phyloP scores from a whole-genome alignment of 1,139 yeast genomes.

The Geotrichum carabidarum region DNA sequence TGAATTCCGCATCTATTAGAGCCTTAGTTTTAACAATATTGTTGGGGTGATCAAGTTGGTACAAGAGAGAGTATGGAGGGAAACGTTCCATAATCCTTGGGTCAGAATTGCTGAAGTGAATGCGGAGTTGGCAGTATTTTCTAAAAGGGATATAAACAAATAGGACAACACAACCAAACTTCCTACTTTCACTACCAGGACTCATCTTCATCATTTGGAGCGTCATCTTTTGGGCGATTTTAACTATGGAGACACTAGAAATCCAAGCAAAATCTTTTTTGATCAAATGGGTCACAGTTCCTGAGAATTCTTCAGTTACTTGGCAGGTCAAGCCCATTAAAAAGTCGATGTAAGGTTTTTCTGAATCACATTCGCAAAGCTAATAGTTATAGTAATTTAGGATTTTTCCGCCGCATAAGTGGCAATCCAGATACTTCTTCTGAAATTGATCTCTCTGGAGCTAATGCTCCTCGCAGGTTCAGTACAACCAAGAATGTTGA shows the following conservation, averaged over 20 bases:
- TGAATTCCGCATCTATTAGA: too few relatives aligned
- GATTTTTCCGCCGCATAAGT: conserved; percentile 41
- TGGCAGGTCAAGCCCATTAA: conserved; percentile 84
- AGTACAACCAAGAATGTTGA: conserved; percentile 11
- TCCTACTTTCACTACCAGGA: too few relatives aligned
- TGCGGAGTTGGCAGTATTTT: too few relatives aligned
- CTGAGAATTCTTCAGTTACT: conserved; percentile 57
- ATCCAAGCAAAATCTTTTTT: conserved; percentile 83
- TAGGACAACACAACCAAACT: too few relatives aligned
- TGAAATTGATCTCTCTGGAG: conserved; percentile 1
- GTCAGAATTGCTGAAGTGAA: too few relatives aligned
- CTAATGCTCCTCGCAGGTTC: conserved; percentile 8
- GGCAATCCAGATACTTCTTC: conserved; percentile 1
- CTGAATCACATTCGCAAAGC: background rate
- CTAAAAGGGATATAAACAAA: too few relatives aligned
- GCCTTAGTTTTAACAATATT: too few relatives aligned
- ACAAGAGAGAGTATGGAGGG: too few relatives aligned
- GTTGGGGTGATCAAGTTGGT: too few relatives aligned
- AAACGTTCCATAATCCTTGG: too few relatives aligned
- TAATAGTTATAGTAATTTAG: conserved; percentile 41
- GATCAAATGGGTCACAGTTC: conserved; percentile 83
- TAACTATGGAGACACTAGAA: conserved; percentile 73
- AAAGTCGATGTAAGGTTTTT: conserved; percentile 51
- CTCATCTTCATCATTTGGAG: too few relatives aligned
- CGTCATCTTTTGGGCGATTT: too few relatives aligned